A percentile compares a stretch with the other conserved stretches of the same genome.
phyloP scores from a whole-genome alignment of 306 rosid genomes.

The Cucurbita maxima region DNA sequence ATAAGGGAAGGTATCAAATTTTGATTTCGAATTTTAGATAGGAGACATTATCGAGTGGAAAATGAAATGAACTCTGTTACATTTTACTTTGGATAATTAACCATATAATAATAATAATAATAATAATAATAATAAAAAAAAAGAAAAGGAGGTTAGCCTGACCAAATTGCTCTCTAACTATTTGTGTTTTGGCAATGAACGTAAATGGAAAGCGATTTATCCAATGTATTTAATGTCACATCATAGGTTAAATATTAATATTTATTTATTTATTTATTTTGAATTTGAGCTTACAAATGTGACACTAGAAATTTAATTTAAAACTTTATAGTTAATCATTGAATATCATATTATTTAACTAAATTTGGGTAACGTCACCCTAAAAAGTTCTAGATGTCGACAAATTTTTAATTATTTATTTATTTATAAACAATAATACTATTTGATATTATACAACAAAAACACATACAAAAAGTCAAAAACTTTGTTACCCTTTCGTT shows the following conservation, averaged over 20 bases:
- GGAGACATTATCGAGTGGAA: too few species aligned
- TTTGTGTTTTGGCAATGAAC: not conserved
- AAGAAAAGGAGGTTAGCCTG: not conserved
- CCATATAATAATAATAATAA: not conserved
- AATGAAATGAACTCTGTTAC: not conserved
- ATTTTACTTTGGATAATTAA: not conserved
- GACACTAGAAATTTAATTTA: not conserved
- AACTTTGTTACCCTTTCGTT: not conserved
- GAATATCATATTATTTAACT: not conserved
- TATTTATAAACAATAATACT: not conserved
- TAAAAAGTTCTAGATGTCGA: conserved; percentile 1
- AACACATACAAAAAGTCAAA: conserved; percentile 3
- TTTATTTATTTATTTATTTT: not conserved
- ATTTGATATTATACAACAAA: not conserved
- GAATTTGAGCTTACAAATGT: not conserved
- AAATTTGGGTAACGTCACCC: not conserved
- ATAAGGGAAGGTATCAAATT: too few species aligned
- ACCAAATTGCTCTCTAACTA: not conserved
- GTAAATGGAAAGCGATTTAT: not conserved
- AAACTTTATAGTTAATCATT: not conserved
- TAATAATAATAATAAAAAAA: not conserved
- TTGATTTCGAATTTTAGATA: too few species aligned
- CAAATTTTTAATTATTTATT: not conserved
- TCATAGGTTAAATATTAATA: not conserved
- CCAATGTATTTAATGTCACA: not conserved